phyloP scores from a whole-genome alignment of 192 early-diverging fungal genomes.

The Umbelopsis sp. region DNA sequence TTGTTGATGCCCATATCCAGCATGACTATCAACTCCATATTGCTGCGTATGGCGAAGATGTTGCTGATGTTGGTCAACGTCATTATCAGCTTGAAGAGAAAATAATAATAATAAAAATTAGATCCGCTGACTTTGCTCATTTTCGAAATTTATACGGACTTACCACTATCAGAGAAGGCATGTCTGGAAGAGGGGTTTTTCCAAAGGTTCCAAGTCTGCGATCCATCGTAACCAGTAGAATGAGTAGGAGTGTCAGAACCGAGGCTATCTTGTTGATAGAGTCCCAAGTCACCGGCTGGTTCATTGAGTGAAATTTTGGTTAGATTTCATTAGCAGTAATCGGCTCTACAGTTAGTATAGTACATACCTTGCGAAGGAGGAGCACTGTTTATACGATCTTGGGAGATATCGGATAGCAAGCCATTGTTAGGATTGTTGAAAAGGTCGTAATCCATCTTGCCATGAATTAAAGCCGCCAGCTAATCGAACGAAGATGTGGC shows the following conservation, averaged over 20 bases:
- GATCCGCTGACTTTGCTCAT: too few relatives aligned
- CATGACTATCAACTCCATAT: slow-evolving; percentile 15
- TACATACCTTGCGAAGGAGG: slow-evolving; percentile 65
- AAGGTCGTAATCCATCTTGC: slow-evolving; percentile 48
- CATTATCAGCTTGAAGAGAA: background rate
- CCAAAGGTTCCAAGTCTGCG: slow-evolving; percentile 26
- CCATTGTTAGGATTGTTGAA: background rate
- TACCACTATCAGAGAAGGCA: slow-evolving; percentile 1
- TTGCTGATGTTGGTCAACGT: slow-evolving; percentile 13
- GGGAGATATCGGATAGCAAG: slow-evolving; percentile 45
- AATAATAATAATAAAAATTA: background rate
- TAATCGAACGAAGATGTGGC: slow-evolving; percentile 3
- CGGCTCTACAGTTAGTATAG: background rate
- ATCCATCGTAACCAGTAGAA: background rate
- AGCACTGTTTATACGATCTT: slow-evolving; percentile 68
- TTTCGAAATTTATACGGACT: too few relatives aligned
- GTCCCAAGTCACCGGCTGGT: background rate
- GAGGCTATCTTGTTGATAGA: slow-evolving; percentile 8
- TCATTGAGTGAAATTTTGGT: too few relatives aligned
- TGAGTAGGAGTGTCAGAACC: background rate
- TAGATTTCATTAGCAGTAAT: too few relatives aligned
- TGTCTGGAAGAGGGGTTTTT: slow-evolving; percentile 12
- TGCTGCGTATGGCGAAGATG: slow-evolving; percentile 12
- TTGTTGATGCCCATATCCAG: slow-evolving; percentile 20
- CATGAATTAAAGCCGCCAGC: slow-evolving; percentile 53